Conservation (phyloP, 495 filamentous ascomycete genomes). For the Filosporella fistucella region DNA sequence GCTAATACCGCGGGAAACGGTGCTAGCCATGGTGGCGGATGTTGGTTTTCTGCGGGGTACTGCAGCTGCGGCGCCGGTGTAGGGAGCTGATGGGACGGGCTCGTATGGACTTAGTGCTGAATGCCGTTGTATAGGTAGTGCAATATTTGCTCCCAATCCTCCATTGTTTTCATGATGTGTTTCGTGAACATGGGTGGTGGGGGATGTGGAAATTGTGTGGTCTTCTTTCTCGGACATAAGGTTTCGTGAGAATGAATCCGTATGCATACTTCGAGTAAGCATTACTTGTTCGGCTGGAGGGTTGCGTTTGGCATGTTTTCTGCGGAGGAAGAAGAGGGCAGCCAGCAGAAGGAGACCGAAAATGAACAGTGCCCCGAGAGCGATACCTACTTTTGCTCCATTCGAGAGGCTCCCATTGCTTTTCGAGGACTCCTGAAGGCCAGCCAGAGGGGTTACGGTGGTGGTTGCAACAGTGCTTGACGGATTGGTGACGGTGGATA, state of each 20-base stretch:
- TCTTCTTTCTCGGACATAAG: conserved; percentile 16
- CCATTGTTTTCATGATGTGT: too few species aligned
- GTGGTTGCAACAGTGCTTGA: background rate
- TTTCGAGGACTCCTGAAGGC: background rate
- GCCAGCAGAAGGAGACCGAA: conserved; percentile 7
- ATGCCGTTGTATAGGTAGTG: too few species aligned
- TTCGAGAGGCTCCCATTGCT: conserved; percentile 9
- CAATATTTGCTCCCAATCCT: too few species aligned
- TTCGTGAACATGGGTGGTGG: too few species aligned
- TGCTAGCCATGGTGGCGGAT: background rate
- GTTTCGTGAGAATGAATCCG: conserved; percentile 6
- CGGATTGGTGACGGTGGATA: too few species aligned
- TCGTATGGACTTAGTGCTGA: background rate
- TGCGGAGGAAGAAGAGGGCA: conserved; percentile 17
- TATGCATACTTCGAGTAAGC: conserved; percentile 10
- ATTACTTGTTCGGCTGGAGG: conserved; percentile 10
- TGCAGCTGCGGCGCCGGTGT: background rate
- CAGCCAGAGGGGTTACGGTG: background rate
- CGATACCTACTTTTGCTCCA: conserved; percentile 19
- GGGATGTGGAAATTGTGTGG: too few species aligned
- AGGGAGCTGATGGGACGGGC: background rate
- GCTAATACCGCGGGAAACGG: background rate
- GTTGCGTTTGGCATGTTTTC: conserved; percentile 3
- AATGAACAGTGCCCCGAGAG: conserved; percentile 11
- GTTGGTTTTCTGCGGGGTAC: conserved; percentile 1